Evolutionary conservation across 2,329 filamentous ascomycete genomes (phyloP).

Genomic region (Microsporum audouinii): DNA sequence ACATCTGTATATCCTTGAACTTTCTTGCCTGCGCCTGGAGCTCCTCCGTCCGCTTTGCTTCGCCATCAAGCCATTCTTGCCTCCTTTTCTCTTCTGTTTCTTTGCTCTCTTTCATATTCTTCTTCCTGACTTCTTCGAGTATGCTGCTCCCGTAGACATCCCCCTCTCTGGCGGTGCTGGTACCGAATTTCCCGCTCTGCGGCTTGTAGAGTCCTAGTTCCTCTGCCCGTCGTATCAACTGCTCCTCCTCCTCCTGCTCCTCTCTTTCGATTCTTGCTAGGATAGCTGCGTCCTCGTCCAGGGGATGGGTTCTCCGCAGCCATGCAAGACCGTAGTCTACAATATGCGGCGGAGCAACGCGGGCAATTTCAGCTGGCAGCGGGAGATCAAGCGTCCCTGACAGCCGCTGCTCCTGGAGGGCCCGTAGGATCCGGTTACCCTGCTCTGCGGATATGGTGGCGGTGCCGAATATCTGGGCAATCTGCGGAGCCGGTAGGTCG

Average conservation of each 20-base stretch:
- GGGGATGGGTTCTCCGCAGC: slow-evolving; percentile 32
- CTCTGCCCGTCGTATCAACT: slow-evolving; percentile 28
- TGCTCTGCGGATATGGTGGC: slow-evolving; percentile 20
- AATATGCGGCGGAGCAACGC: slow-evolving; percentile 23
- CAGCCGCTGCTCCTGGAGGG: slow-evolving; percentile 35
- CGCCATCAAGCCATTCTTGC: slow-evolving; percentile 42
- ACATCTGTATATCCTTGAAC: slow-evolving; percentile 29
- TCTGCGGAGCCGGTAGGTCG: slow-evolving; percentile 20
- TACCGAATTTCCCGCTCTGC: slow-evolving; percentile 35
- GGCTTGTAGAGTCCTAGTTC: slow-evolving; percentile 33
- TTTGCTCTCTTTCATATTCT: slow-evolving; percentile 31
- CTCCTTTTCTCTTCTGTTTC: slow-evolving; percentile 39
- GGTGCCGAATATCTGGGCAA: slow-evolving; percentile 25
- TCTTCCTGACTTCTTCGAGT: slow-evolving; percentile 28
- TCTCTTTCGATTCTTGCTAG: slow-evolving; percentile 33
- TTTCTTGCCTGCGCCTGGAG: slow-evolving; percentile 23
- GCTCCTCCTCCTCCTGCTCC: slow-evolving; percentile 28
- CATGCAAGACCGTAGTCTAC: slow-evolving; percentile 31
- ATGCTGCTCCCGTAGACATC: slow-evolving; percentile 35
- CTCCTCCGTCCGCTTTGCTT: slow-evolving; percentile 32
- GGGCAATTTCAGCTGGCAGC: slow-evolving; percentile 30
- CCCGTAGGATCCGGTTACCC: slow-evolving; percentile 29
- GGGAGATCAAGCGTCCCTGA: slow-evolving; percentile 36
- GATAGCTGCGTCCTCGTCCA: slow-evolving; percentile 41
- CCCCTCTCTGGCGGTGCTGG: slow-evolving; percentile 30